phyloP scores from a whole-genome alignment of 2,329 filamentous ascomycete species.

The Fusarium chaquense region DNA sequence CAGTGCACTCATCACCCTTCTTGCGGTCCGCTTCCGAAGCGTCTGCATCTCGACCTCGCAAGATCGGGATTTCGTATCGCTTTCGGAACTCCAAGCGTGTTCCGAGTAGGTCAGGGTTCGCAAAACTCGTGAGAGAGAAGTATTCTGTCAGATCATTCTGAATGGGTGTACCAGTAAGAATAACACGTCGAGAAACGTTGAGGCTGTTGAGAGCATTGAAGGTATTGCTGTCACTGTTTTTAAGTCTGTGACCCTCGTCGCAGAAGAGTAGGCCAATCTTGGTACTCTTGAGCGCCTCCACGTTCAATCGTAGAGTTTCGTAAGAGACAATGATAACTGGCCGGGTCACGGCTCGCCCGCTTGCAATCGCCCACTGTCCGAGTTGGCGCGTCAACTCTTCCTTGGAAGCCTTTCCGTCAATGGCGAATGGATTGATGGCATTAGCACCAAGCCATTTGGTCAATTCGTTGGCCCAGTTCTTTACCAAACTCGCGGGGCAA shows the following conservation, averaged over 20 bases:
- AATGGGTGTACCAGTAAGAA: conserved; percentile 95
- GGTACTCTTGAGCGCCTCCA: conserved; percentile 88
- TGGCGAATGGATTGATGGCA: conserved; percentile 91
- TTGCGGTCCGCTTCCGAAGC: conserved; percentile 85
- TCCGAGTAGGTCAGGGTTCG: conserved; percentile 91
- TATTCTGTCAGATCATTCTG: conserved; percentile 99
- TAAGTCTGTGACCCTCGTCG: conserved; percentile 95
- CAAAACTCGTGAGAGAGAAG: conserved; percentile 94
- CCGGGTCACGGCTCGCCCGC: conserved; percentile 87
- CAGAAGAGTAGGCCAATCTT: conserved; percentile 94
- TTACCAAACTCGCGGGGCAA: conserved; percentile 94
- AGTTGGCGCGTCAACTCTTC: conserved; percentile 91
- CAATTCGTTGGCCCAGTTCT: conserved; percentile 98
- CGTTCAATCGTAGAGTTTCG: conserved; percentile 91
- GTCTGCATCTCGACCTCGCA: conserved; percentile 89
- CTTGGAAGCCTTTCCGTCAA: conserved; percentile 96
- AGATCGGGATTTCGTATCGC: conserved; percentile 90
- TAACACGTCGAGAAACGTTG: conserved; percentile 91
- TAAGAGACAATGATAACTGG: conserved; percentile 98
- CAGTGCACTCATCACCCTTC: conserved; percentile 84
- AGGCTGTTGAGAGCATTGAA: conserved; percentile 91
- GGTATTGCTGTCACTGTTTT: conserved; percentile 96
- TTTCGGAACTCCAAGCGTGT: conserved; percentile 93
- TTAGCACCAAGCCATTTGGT: conserved; percentile 96
- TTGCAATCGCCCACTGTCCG: conserved; percentile 93